A percentile compares a stretch with the other conserved stretches of the same genome.
Conservation (phyloP, 768 basidiomycete genomes). For the Neoboletus subvelutipes region DNA sequence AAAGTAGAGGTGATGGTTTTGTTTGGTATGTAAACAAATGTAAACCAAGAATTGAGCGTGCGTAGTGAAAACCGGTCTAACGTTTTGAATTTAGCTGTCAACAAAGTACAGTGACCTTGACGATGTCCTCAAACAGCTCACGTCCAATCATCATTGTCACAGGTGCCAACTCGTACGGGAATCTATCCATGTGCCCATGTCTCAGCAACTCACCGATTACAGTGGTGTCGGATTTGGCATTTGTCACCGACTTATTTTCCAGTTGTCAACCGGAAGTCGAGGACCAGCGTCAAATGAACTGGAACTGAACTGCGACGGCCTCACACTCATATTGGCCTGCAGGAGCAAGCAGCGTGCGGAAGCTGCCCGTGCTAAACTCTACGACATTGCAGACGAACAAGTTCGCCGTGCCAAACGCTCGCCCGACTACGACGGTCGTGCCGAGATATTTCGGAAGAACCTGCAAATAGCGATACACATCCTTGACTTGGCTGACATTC, state of each 20-base stretch:
- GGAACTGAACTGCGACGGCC: conserved; percentile 43
- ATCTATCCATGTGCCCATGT: not conserved
- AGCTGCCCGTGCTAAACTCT: conserved; percentile 55
- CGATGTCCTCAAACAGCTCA: conserved; percentile 28
- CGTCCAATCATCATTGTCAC: conserved; percentile 63
- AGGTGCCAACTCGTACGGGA: conserved; percentile 63
- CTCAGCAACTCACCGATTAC: conserved; percentile 33
- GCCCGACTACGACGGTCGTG: conserved; percentile 49
- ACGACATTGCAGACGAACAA: conserved; percentile 52
- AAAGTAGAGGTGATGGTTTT: too few species aligned
- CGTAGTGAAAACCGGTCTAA: too few species aligned
- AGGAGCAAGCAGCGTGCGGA: conserved; percentile 64
- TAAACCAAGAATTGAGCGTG: too few species aligned
- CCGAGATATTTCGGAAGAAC: conserved; percentile 56
- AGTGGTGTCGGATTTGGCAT: conserved; percentile 86
- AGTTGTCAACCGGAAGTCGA: conserved; percentile 53
- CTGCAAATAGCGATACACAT: conserved; percentile 57
- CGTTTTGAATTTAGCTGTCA: too few species aligned
- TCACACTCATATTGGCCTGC: conserved; percentile 82
- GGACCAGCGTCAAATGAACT: conserved; percentile 21
- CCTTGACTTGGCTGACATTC: conserved; percentile 64
- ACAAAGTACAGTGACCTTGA: not conserved
- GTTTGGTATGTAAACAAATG: too few species aligned
- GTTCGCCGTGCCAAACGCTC: conserved; percentile 38
- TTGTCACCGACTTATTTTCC: conserved; percentile 72